Evolutionary conservation across 163 green algal genomes (phyloP).

Genomic region (Chlamydomonas reinhardtii): DNA sequence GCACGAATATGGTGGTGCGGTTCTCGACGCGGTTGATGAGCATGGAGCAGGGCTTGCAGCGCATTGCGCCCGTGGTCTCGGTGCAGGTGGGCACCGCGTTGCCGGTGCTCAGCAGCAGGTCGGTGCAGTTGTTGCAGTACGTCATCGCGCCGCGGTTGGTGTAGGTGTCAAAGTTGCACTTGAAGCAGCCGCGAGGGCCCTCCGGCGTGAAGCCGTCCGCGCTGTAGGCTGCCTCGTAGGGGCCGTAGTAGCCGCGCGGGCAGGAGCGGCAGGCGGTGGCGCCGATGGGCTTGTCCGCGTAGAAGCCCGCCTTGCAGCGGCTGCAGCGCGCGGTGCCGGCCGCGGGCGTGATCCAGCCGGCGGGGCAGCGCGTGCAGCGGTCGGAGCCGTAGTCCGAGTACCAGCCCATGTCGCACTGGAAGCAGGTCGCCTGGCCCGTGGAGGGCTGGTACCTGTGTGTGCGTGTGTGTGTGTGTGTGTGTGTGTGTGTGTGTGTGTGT

Average conservation of each 20-base stretch:
- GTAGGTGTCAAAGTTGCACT: slow-evolving; percentile 26
- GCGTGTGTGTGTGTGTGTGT: too few species aligned
- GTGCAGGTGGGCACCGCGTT: slow-evolving; percentile 8
- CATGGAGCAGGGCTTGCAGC: slow-evolving; percentile 33
- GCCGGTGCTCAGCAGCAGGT: not conserved
- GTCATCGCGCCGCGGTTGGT: slow-evolving; percentile 6
- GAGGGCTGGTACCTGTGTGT: slow-evolving; percentile 2
- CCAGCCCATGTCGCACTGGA: slow-evolving; percentile 30
- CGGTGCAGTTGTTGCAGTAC: slow-evolving; percentile 12
- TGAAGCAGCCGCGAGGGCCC: slow-evolving; percentile 41
- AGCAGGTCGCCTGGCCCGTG: slow-evolving; percentile 34
- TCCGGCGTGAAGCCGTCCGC: not conserved
- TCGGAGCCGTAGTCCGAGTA: slow-evolving; percentile 22
- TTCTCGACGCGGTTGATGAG: not conserved
- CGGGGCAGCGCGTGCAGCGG: slow-evolving; percentile 8
- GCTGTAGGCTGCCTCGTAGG: slow-evolving; percentile 15
- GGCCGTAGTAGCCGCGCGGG: slow-evolving; percentile 31
- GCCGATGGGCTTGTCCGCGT: not conserved
- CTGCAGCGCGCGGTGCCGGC: slow-evolving; percentile 10
- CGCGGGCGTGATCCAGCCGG: slow-evolving; percentile 16
- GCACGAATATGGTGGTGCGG: not conserved
- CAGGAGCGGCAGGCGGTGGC: slow-evolving; percentile 25
- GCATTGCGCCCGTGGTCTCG: slow-evolving; percentile 17
- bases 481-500: too few species aligned
- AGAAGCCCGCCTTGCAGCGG: slow-evolving; percentile 20